Evolutionary conservation across 1,139 yeast species (phyloP), one percentile per base, ranked within the genome.

Genomic region (Candida gigantensis): DNA sequence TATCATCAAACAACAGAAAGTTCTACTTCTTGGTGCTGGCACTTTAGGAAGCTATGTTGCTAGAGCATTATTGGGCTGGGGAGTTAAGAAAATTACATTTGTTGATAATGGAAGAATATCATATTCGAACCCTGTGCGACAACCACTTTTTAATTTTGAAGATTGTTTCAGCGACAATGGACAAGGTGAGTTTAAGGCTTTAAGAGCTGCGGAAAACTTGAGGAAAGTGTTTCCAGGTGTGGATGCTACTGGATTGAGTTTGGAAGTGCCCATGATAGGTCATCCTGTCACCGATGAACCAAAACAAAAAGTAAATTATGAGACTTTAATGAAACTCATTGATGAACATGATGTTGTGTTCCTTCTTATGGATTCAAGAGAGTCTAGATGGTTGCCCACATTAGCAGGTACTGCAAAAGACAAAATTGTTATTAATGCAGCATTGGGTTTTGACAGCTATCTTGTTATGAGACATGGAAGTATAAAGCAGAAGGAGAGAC

Each of bases 181-280:
- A 2, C 65, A 57, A 40, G 96, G 96, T 0, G 70, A 67, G 18
- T 68, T 69, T 26, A 92, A 92, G 54, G 96, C 97, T 0, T 57
- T 55, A 14, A 65, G 79, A 5, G 98, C 97, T 0, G 94, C 96
- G 0, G 72, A 66, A 16, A 75, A 89, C 0, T 57, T 94, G 45
- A 75, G 72, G 44, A 77, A 72, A 46, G 79, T 92, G 1, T 89
- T 84, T 45, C 98, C 98, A 0, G 76, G 85, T 0, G 88, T 87
- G 4, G 65, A 74, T 13, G 62, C 90, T 0, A 41, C 51, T 6
- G 97, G 97, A 0, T 54, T 68, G 29, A 65, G 67, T 25, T 49
- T 92, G 32, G 90, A 83, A 44, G 86, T 92, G 2, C 97, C 97
- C 1, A 94, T 94, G 98, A 84, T 90, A 12, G 99, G 98, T 0